Evolutionary conservation across 2,329 filamentous ascomycete genomes (phyloP).

Genomic region (Coniochaeta prunicola): DNA sequence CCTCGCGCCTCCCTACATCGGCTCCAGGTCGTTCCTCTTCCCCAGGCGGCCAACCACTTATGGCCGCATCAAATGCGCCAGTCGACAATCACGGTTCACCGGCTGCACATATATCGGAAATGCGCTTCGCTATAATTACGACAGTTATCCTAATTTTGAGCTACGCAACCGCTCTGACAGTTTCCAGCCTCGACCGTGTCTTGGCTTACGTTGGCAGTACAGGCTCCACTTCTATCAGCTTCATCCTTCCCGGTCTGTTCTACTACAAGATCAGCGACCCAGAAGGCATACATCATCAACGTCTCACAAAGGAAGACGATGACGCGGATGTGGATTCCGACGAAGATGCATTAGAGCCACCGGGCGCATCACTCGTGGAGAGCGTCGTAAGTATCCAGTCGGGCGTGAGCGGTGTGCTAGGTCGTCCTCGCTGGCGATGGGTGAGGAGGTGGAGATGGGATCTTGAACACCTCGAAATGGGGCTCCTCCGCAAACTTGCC

Average conservation of each 20-base stretch:
- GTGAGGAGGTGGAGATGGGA: slow-evolving; percentile 52
- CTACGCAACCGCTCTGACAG: slow-evolving; percentile 85
- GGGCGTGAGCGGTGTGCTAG: slow-evolving; percentile 26
- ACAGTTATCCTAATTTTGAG: slow-evolving; percentile 76
- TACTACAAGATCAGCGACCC: slow-evolving; percentile 98
- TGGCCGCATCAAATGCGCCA: slow-evolving; percentile 19
- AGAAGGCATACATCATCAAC: slow-evolving; percentile 78
- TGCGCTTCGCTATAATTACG: slow-evolving; percentile 83
- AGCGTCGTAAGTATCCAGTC: slow-evolving; percentile 39
- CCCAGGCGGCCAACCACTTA: slow-evolving; percentile 32
- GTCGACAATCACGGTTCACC: slow-evolving; percentile 39
- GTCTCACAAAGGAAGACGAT: slow-evolving; percentile 84
- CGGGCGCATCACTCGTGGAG: slow-evolving; percentile 28
- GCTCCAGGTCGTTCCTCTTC: slow-evolving; percentile 26
- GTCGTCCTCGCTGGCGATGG: slow-evolving; percentile 38
- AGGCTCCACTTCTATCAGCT: slow-evolving; percentile 90
- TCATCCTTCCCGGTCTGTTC: slow-evolving; percentile 91
- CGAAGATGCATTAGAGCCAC: slow-evolving; percentile 30
- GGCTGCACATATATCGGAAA: slow-evolving; percentile 66
- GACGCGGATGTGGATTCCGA: slow-evolving; percentile 45
- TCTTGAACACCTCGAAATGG: slow-evolving; percentile 56
- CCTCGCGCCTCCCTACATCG: slow-evolving; percentile 26
- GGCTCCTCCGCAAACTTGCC: slow-evolving; percentile 62
- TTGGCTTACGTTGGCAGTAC: slow-evolving; percentile 94
- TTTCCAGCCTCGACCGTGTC: slow-evolving; percentile 82